Base-by-base conservation (phyloP, 2,329 filamentous ascomycete species). In the Penicillium expansum region DNA sequence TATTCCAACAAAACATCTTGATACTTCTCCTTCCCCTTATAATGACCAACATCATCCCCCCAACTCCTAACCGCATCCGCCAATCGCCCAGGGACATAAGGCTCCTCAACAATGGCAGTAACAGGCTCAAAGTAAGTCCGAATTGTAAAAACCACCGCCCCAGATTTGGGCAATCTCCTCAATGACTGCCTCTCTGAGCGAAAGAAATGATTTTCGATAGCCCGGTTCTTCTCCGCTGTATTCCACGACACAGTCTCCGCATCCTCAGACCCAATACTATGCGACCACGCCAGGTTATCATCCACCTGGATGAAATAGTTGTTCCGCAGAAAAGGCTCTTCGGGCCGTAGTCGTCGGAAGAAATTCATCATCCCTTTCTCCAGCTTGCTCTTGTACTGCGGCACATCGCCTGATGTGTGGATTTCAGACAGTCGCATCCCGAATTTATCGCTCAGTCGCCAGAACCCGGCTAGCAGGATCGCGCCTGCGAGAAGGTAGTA, bases 251-350 rank as follows among this genome's bases (percentile, higher is more conserved):
- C 83, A 0, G 79, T 78, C 0, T 77, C 74, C 1, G 76, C 74
- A 69, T 95, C 89, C 72, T 95, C 91, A 16, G 76, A 65, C 0
- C 91, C 91, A 63, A 95, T 92, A 65, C 85, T 90, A 67, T 80
- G 76, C 57, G 86, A 90, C 91, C 91, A 95, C 0, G 88, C 79
- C 1, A 96, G 78, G 5, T 82, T 75, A 55, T 92, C 89, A 68
- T 95, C 91, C 1, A 94, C 90, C 74, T 95, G 91, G 61, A 95
- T 83, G 77, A 95, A 95, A 74, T 94, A 95, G 70, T 94, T 93
- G 70, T 92, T 91, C 57, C 90, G 80, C 20, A 85, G 65, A 24
- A 89, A 83, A 0, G 86, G 82, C 43, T 85, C 83, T 41, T 91
- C 86, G 1, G 88, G 87, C 67, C 83, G 81, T 0, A 94, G 72